phyloP scores from a whole-genome alignment of 495 filamentous ascomycete species.

The Hypoxylon fragiforme region DNA sequence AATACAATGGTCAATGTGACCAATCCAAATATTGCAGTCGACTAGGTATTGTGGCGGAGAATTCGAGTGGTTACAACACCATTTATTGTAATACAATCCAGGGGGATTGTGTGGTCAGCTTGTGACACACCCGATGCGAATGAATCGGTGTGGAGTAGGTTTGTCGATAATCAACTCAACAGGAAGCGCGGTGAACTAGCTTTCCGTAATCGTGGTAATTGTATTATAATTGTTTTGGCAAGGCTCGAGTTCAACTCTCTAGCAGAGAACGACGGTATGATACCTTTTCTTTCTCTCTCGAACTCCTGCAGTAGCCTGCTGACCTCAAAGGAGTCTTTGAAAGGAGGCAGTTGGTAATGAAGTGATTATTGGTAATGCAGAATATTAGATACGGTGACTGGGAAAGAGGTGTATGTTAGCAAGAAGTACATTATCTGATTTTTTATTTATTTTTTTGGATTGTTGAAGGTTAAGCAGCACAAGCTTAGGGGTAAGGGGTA shows the following conservation, averaged over 20 bases:
- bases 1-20: background rate
- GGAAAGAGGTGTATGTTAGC: slow-evolving; percentile 38
- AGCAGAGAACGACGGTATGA: slow-evolving; percentile 33
- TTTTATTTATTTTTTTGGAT: too few relatives aligned
- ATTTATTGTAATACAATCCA: slow-evolving; percentile 5
- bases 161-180: slow-evolving; percentile 35
- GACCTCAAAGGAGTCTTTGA: slow-evolving; percentile 79
- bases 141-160: slow-evolving; percentile 4
- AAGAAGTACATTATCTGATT: slow-evolving; percentile 18
- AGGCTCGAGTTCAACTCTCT: slow-evolving; percentile 36
- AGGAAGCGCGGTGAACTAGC: slow-evolving; percentile 44
- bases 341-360: slow-evolving; percentile 42
- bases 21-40: background rate
- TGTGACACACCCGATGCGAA: slow-evolving; percentile 30
- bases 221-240: slow-evolving; percentile 31
- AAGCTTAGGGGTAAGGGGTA: too few relatives aligned
- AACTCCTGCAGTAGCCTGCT: slow-evolving; percentile 90
- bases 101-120: slow-evolving; percentile 7
- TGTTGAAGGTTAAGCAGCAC: slow-evolving; percentile 9
- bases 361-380: slow-evolving; percentile 38
- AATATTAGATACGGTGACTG: slow-evolving; percentile 38
- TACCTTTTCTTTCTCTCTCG: slow-evolving; percentile 45
- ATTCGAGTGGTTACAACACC: slow-evolving; percentile 1
- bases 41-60: slow-evolving; percentile 4
- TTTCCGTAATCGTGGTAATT: slow-evolving; percentile 27